Conservation (phyloP, 768 basidiomycete genomes). For the Termitomyces sp. region DNA sequence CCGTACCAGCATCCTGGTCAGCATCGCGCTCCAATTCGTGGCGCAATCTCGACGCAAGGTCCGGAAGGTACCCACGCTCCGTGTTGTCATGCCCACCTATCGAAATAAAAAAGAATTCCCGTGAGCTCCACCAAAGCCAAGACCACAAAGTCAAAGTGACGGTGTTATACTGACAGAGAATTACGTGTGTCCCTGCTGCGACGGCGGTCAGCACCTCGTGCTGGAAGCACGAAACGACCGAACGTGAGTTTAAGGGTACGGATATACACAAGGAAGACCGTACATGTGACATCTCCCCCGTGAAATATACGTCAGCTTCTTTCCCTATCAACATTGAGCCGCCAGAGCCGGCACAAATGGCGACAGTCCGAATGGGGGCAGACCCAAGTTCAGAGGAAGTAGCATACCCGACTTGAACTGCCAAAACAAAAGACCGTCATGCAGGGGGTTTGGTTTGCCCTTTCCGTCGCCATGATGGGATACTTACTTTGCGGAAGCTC, state of each 20-base stretch:
- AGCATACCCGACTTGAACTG: constrained; percentile 67
- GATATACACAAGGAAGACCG: constrained; percentile 19
- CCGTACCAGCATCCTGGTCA: no score
- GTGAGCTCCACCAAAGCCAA: constrained; percentile 15
- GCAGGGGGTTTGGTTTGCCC: no score
- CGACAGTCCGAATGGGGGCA: constrained; percentile 51
- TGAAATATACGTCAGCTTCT: constrained; percentile 83
- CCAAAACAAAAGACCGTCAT: constrained; percentile 5
- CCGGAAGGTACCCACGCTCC: constrained; percentile 86
- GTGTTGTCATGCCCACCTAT: constrained; percentile 90
- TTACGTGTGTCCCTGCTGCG: constrained; percentile 69
- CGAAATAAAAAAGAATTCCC: no score
- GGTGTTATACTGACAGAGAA: constrained; percentile 63
- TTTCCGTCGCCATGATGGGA: no score
- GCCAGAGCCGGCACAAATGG: constrained; percentile 90
- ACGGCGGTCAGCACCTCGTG: constrained; percentile 85
- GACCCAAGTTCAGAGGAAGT: constrained; percentile 21
- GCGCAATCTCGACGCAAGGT: constrained; percentile 60
- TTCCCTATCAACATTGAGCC: constrained; percentile 67
- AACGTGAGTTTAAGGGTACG: constrained; percentile 13
- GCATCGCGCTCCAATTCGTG: constrained; percentile 38
- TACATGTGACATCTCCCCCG: constrained; percentile 92
- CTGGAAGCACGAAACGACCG: constrained; percentile 31
- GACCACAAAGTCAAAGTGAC: no score
- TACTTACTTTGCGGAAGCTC: constrained; percentile 50